Conservation (phyloP, 2,329 filamentous ascomycete species). For the Exophiala viscosa region DNA sequence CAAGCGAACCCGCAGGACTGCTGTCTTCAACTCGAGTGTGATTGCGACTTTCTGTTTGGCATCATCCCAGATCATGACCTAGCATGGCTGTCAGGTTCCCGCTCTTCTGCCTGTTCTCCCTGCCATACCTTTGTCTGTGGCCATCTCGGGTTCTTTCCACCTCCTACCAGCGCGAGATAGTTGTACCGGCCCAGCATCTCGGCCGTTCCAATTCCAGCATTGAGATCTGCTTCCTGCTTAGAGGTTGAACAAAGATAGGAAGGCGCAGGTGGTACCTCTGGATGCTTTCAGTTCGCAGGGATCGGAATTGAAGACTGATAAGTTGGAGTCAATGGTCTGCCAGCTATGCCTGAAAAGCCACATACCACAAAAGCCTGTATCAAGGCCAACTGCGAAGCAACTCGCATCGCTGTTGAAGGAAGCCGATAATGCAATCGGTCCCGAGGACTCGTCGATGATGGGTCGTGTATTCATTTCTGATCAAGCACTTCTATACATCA, state of each 20-base stretch:
- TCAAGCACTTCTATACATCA: not conserved
- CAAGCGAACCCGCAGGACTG: constrained; percentile 75
- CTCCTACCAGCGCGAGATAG: constrained; percentile 84
- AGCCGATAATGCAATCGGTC: constrained; percentile 73
- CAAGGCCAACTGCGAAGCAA: constrained; percentile 82
- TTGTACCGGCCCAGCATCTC: constrained; percentile 85
- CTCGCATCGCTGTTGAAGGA: constrained; percentile 82
- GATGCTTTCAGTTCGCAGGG: constrained; percentile 66
- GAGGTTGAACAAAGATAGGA: not conserved
- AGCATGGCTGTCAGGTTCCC: constrained; percentile 8
- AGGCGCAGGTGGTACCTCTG: constrained; percentile 45
- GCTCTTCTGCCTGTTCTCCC: not conserved
- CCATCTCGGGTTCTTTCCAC: constrained; percentile 79
- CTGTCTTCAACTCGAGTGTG: constrained; percentile 72
- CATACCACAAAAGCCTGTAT: constrained; percentile 80
- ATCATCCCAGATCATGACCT: constrained; percentile 87
- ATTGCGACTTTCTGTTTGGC: constrained; percentile 70
- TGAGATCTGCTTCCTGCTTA: constrained; percentile 57
- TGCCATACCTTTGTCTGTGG: constrained; percentile 73
- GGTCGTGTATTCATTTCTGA: constrained; percentile 79
- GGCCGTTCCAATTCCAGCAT: constrained; percentile 74
- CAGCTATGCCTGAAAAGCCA: constrained; percentile 1
- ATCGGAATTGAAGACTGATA: constrained; percentile 66
- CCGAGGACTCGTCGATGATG: constrained; percentile 72
- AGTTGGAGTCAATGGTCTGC: not conserved